A percentile compares a stretch with the other conserved stretches of the same genome.
These are phyloP conservation scores for Dillenia suffruticosa DNA, from an alignment of 164 flowering plant species.

Conservation along the genomic window DNA sequence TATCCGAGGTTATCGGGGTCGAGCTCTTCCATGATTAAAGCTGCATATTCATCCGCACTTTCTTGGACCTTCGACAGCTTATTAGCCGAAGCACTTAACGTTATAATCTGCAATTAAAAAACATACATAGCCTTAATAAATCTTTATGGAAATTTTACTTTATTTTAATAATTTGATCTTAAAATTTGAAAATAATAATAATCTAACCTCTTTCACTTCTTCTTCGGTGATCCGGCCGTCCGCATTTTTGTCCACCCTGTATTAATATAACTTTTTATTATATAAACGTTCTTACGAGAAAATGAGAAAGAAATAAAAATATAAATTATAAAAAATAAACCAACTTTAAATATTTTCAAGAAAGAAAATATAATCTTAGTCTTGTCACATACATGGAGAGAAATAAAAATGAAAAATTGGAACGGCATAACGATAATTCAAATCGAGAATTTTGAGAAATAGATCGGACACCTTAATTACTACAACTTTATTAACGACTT, in stretches of 20 bases:
- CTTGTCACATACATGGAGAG: too few species aligned
- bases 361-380: too few species aligned
- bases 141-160: background rate
- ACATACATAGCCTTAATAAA: background rate
- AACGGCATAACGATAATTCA: too few species aligned
- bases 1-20: constrained; percentile 45
- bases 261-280: background rate
- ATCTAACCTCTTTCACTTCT: constrained; percentile 18
- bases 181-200: background rate
- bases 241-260: constrained; percentile 20
- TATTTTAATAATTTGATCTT: background rate
- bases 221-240: constrained; percentile 21
- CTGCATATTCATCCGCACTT: constrained; percentile 45
- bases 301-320: too few species aligned
- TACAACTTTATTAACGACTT: too few species aligned
- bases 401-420: too few species aligned
- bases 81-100: constrained; percentile 47
- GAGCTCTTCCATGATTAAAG: constrained; percentile 54
- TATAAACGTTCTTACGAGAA: too few species aligned
- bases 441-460: too few species aligned
- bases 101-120: constrained; percentile 19
- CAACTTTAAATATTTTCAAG: too few species aligned
- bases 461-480: too few species aligned
- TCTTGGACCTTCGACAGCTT: constrained; percentile 44
- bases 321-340: too few species aligned